Conservation (phyloP, 1,284 basidiomycete species). For the Ustilago tritici region DNA sequence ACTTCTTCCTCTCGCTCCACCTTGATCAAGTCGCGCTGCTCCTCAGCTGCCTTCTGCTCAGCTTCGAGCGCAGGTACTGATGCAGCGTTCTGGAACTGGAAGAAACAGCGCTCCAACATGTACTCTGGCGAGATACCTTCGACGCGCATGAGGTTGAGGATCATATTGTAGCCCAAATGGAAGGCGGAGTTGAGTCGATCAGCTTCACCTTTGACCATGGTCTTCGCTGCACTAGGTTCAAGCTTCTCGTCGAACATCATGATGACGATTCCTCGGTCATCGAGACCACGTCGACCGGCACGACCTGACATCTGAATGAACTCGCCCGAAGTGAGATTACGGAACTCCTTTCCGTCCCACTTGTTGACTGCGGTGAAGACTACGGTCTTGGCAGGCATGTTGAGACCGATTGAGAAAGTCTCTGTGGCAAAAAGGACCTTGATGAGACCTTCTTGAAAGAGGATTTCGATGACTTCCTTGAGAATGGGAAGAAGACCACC, state of each 20-base stretch:
- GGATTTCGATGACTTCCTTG: conserved; percentile 98
- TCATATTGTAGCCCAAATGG: conserved; percentile 99
- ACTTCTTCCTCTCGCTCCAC: conserved; percentile 87
- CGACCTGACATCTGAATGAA: conserved; percentile 90
- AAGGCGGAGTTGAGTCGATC: conserved; percentile 98
- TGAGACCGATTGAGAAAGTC: conserved; percentile 98
- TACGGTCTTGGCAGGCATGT: conserved; percentile 99
- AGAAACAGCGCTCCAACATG: conserved; percentile 98
- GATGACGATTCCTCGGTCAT: conserved; percentile 99
- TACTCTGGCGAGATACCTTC: conserved; percentile 98
- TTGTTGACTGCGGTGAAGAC: conserved; percentile 96
- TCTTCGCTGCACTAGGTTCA: conserved; percentile 90
- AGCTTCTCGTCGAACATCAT: conserved; percentile 99
- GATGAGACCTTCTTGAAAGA: conserved; percentile 99
- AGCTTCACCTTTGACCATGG: conserved; percentile 98
- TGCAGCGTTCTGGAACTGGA: conserved; percentile 95
- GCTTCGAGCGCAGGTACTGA: conserved; percentile 86
- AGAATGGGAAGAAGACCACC: conserved; percentile 96
- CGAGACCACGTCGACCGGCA: conserved; percentile 94
- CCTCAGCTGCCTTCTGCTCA: conserved; percentile 85
- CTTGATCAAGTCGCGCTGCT: conserved; percentile 76
- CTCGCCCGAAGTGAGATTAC: conserved; percentile 76
- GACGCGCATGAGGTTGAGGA: conserved; percentile 97
- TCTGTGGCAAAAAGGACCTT: conserved; percentile 99
- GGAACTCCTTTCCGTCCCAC: conserved; percentile 94